Base-by-base conservation (phyloP, 78 protist species). In the Acrasis kona region DNA sequence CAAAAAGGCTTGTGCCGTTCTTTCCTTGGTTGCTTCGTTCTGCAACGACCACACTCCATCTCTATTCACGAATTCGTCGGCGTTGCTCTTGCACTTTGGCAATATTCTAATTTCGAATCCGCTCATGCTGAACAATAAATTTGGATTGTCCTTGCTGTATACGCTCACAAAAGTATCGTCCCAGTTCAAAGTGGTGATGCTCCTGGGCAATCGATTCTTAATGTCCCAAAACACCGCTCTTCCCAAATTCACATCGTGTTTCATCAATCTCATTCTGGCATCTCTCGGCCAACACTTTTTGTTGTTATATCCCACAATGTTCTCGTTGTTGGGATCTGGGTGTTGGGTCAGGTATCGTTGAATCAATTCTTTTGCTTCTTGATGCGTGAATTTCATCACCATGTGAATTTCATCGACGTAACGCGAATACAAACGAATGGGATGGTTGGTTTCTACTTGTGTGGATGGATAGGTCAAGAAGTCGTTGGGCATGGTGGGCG, bases 281-380 rank as follows among this genome's bases (percentile, higher is more conserved):
- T 98, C 99, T 35, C 98, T 82, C 29, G 99, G 99, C 99, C 99
- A 98, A 85, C 98, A 94, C 82, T 92, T 93, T 70, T 94, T 95
- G 90, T 97, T 97, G 82, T 94, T 93, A 90, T 93, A 96, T 2
- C 98, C 98, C 67, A 95, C 97, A 1, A 98, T 89, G 86, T 96
- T 97, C 81, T 97, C 99, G 85, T 96, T 97, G 91, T 97, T 97
- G 32, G 99, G 99, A 75, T 97, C 99, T 10, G 99, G 99, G 80
- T 97, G 91, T 83, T 97, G 98, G 2, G 99, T 95, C 74, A 98
- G 95, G 88, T 85, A 97, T 61, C 95, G 87, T 77, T 95, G 94
- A 72, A 96, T 94, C 32, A 98, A 79, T 3, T 96, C 99, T 30
- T 95, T 57, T 0, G 97, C 79, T 83, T 97, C 99, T 32, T 96